These are phyloP conservation scores for Melastoma malabathricum DNA, from an alignment of 345 rosid species.

Conservation along the genomic window DNA sequence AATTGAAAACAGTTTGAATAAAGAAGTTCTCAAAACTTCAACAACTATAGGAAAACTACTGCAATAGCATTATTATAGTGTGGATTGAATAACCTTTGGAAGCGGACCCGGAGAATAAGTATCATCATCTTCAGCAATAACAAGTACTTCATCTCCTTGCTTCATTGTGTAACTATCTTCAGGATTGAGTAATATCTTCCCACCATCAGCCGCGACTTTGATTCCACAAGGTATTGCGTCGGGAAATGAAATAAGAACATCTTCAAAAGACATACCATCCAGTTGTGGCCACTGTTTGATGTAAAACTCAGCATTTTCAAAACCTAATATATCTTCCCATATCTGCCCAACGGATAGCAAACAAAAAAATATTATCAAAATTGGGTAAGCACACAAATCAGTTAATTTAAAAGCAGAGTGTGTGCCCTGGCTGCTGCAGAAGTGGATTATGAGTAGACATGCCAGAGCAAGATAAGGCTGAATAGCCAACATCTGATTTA, in stretches of 20 bases:
- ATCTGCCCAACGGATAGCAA: constrained; percentile 30
- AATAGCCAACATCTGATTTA: too few species aligned
- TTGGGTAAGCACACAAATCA: too few species aligned
- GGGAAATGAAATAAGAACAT: constrained; percentile 69
- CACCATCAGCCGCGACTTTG: constrained; percentile 68
- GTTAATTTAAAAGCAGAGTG: too few species aligned
- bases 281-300: constrained; percentile 82
- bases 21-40: not conserved
- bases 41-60: not conserved
- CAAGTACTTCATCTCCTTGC: constrained; percentile 87
- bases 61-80: too few species aligned
- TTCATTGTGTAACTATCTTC: constrained; percentile 50
- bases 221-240: constrained; percentile 85
- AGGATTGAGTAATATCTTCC: constrained; percentile 70
- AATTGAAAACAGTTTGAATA: too few species aligned
- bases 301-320: constrained; percentile 83
- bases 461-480: too few species aligned
- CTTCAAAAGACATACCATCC: constrained; percentile 57
- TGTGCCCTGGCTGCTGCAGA: too few species aligned
- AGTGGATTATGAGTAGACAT: too few species aligned
- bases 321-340: constrained; percentile 94
- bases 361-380: not conserved
- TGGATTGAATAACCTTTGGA: constrained; percentile 44
- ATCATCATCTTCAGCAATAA: constrained; percentile 93
- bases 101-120: constrained; percentile 78